Percentiles rank a stretch among this genome's conserved stretches.
Conservation (phyloP, 345 rosid species). For the Mercurialis annua region DNA sequence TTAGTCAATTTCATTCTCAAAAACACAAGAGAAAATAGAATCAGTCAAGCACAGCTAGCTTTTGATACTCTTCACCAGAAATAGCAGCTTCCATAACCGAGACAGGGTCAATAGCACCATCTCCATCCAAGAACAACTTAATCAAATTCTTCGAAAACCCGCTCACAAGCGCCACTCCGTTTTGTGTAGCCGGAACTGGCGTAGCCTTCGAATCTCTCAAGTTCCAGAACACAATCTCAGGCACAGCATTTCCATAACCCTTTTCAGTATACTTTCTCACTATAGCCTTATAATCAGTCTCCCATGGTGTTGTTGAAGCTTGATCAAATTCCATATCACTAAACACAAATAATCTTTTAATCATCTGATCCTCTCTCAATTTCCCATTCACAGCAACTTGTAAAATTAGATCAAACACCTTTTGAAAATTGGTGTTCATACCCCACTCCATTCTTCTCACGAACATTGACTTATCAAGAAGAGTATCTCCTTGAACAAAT, state of each 20-base stretch:
- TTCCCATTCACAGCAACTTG: conserved; percentile 44
- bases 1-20: too few relatives aligned
- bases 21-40: neutral
- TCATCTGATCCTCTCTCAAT: conserved; percentile 49
- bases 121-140: conserved; percentile 45
- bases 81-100: conserved; percentile 44
- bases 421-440: conserved; percentile 41
- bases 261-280: conserved; percentile 37
- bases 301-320: conserved; percentile 46
- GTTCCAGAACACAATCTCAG: conserved; percentile 68
- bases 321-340: conserved; percentile 71
- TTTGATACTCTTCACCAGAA: conserved; percentile 38
- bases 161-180: conserved; percentile 59
- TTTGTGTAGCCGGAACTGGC: conserved; percentile 37
- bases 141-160: conserved; percentile 64
- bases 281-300: conserved; percentile 45
- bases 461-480: conserved; percentile 33
- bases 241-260: conserved; percentile 49
- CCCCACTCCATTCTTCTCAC: conserved; percentile 39
- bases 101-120: conserved; percentile 37
- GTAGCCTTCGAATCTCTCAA: conserved; percentile 47
- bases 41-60: conserved; percentile 43
- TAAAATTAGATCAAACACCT: conserved; percentile 53
- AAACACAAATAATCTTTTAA: conserved; percentile 56
- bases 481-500: conserved; percentile 33